Base-by-base conservation (phyloP, 192 early-diverging fungal genomes). In the Rhizophagus sp. region DNA sequence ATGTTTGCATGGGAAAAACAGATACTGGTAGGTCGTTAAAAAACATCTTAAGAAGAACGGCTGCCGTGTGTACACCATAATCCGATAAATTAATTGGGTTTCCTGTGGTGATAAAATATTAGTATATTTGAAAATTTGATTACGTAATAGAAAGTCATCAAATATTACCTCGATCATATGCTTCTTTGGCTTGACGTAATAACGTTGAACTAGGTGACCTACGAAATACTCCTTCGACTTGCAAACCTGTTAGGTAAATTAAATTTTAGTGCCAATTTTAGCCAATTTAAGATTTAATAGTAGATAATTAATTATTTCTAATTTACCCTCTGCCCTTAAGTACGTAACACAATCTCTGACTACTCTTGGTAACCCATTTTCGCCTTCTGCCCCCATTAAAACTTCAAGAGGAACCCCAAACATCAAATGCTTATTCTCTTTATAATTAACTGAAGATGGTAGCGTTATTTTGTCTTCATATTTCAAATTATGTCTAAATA, bases 201-300 rank as follows among this genome's bases (percentile, higher is more conserved):
- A 91, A 89, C 57, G 85, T 82, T 10, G 91, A 91, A 17, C 88
- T 85, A 27, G 97, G 97, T n/a, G 95, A 94, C 62, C 93, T 88
- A 22, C 97, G 87, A 80, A 98, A 98, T 25, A 98, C 81, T 24
- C 96, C 97, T 80, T 95, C 94, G 22, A 90, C 89, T 65, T 90
- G 85, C 52, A 98, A 85, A 0, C 95, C 93, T 89, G 81, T 47
- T 2, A 47, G 11, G 2, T 47, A 47, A 47, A 47, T 41, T 80
- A 57, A 70, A 25, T 25, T 44, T 79, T 5, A 30, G 30, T 15
- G 34, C 39, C 7, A 33, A 36, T 70, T 15, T 39, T 70, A 30
- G 15, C 4, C 30, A 70, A 36, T 36, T 36, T 69, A 69, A 33
- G 15, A 68, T 17, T 41, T n/a, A 22, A n/a, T n/a, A n/a, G n/a